A percentile compares a stretch with the other conserved stretches of the same genome.
Evolutionary conservation across 192 early-diverging fungal species (phyloP).

Genomic region (Rhizophlyctis rosea): DNA sequence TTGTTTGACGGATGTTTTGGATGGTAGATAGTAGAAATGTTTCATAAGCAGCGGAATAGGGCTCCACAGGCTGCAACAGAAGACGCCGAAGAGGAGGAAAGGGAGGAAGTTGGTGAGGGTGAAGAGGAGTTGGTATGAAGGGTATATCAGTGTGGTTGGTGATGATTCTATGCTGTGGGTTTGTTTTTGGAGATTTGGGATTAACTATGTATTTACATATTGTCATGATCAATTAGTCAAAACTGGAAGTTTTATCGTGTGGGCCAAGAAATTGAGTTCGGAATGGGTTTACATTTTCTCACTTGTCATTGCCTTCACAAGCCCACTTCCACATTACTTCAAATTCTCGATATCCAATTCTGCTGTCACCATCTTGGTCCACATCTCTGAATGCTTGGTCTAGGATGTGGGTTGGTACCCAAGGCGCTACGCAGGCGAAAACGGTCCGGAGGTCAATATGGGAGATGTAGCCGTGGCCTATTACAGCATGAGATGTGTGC

Average conservation of each 20-base stretch:
- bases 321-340: constrained; percentile 27
- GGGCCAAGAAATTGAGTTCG: no score
- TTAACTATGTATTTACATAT: no score
- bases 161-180: no score
- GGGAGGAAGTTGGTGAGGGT: neutral
- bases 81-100: neutral
- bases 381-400: constrained; percentile 29
- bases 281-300: no score
- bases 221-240: no score
- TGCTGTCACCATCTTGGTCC: constrained; percentile 27
- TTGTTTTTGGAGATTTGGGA: no score
- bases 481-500: neutral
- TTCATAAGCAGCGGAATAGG: constrained; percentile 7
- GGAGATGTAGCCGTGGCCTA: constrained; percentile 32
- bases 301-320: no score
- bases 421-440: constrained; percentile 12
- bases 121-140: neutral
- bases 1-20: no score
- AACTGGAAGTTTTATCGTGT: no score
- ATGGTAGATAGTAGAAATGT: constrained; percentile 13
- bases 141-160: no score
- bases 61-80: neutral
- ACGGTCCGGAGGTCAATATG: constrained; percentile 10
- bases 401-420: constrained; percentile 11
- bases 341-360: constrained; percentile 38